These are phyloP conservation scores for Hypomyces rosellus DNA, from an alignment of 2,329 filamentous ascomycete species.

Conservation along the genomic window DNA sequence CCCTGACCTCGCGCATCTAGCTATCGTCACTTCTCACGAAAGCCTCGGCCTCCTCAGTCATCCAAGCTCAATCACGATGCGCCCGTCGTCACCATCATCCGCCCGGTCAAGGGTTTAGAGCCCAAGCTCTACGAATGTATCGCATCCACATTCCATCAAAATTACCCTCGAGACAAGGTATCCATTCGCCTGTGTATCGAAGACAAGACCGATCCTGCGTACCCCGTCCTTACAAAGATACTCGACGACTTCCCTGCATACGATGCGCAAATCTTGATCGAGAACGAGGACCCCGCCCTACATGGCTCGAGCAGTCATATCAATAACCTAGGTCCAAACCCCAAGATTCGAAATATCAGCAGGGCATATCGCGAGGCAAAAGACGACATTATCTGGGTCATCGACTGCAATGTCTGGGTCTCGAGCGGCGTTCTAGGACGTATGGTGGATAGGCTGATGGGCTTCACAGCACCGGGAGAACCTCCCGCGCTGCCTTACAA, in stretches of 20 bases:
- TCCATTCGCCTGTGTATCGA: slow-evolving; percentile 80
- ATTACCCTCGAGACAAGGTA: slow-evolving; percentile 70
- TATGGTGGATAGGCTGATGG: slow-evolving; percentile 84
- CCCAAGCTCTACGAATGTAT: slow-evolving; percentile 89
- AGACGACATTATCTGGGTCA: slow-evolving; percentile 85
- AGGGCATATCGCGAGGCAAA: slow-evolving; percentile 83
- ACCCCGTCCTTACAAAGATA: slow-evolving; percentile 64
- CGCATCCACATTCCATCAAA: slow-evolving; percentile 74
- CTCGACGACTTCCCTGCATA: slow-evolving; percentile 65
- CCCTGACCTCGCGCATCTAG: slow-evolving; percentile 23
- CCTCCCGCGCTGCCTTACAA: slow-evolving; percentile 60
- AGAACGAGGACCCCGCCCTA: slow-evolving; percentile 72
- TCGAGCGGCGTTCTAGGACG: slow-evolving; percentile 69
- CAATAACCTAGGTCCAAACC: slow-evolving; percentile 77
- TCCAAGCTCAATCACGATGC: slow-evolving; percentile 46
- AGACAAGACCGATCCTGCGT: slow-evolving; percentile 67
- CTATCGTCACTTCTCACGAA: slow-evolving; percentile 47
- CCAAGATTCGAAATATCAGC: slow-evolving; percentile 97
- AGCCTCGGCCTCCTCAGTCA: slow-evolving; percentile 44
- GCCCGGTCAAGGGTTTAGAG: slow-evolving; percentile 89
- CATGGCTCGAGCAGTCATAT: slow-evolving; percentile 44
- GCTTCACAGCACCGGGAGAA: slow-evolving; percentile 47
- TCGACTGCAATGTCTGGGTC: slow-evolving; percentile 97
- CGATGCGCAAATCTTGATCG: slow-evolving; percentile 69
- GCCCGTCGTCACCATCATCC: slow-evolving; percentile 83